Evolutionary conservation across 2,329 filamentous ascomycete species (phyloP).

Genomic region (Daldinia eschscholtzii): DNA sequence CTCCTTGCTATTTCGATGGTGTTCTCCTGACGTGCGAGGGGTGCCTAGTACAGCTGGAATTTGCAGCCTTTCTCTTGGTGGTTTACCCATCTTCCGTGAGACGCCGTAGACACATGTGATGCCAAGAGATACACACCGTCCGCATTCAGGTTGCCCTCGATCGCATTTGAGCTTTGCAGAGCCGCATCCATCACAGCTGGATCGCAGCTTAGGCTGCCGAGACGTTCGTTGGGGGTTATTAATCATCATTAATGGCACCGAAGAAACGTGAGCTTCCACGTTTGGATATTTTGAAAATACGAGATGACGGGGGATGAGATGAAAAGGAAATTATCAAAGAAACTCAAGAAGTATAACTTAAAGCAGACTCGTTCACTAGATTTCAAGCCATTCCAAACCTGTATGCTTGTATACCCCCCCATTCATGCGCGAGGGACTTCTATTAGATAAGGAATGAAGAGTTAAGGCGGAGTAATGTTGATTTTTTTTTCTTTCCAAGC

Average conservation of each 20-base stretch:
- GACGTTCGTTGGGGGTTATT: slow-evolving; percentile 3
- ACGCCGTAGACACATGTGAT: slow-evolving; percentile 44
- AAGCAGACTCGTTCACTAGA: slow-evolving; percentile 7
- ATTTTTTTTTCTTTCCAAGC: background rate
- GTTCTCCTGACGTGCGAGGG: slow-evolving; percentile 4
- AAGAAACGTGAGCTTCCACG: background rate
- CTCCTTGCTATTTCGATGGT: background rate
- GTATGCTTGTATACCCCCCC: background rate
- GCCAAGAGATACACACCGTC: slow-evolving; percentile 27
- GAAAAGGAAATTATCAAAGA: background rate
- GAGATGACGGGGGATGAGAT: background rate
- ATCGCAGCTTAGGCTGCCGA: slow-evolving; percentile 31
- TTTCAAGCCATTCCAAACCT: slow-evolving; percentile 4
- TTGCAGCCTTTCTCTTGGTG: slow-evolving; percentile 33
- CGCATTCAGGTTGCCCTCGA: slow-evolving; percentile 32
- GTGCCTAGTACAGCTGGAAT: background rate
- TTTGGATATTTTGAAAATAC: background rate
- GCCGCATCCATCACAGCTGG: slow-evolving; percentile 39
- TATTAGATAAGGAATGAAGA: slow-evolving; percentile 3
- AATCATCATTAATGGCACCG: background rate
- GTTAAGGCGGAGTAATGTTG: slow-evolving; percentile 3
- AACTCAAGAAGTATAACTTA: slow-evolving; percentile 2
- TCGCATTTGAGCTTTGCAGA: slow-evolving; percentile 39
- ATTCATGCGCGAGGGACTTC: slow-evolving; percentile 1
- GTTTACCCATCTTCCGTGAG: slow-evolving; percentile 47